A percentile compares a stretch with the other conserved stretches of the same genome.
Evolutionary conservation across 306 rosid species (phyloP).

Genomic region (Cucurbita maxima): DNA sequence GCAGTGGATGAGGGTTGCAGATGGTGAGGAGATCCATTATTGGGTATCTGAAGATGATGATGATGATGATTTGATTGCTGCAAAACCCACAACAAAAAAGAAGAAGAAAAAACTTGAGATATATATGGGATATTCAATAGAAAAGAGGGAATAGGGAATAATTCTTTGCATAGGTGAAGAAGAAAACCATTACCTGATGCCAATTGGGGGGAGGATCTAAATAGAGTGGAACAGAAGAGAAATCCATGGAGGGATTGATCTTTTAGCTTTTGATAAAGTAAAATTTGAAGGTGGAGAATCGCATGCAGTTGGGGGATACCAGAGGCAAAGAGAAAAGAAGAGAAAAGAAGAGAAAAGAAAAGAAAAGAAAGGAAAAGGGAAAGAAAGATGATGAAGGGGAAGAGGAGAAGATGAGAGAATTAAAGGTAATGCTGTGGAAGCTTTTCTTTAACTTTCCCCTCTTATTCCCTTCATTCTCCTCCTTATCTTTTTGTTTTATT

Average conservation of each 20-base stretch:
- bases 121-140: slow-evolving; percentile 9
- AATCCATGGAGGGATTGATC: slow-evolving; percentile 58
- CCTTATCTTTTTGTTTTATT: slow-evolving; percentile 82
- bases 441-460: slow-evolving; percentile 72
- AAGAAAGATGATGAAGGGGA: slow-evolving; percentile 29
- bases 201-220: slow-evolving; percentile 97
- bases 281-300: slow-evolving; percentile 84
- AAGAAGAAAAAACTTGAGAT: neutral
- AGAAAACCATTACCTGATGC: slow-evolving; percentile 69
- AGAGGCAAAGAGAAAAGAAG: slow-evolving; percentile 38
- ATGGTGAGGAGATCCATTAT: slow-evolving; percentile 24
- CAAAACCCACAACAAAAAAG: neutral
- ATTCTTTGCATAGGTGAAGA: neutral
- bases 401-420: slow-evolving; percentile 11
- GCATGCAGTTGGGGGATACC: slow-evolving; percentile 71
- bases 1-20: neutral
- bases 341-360: slow-evolving; percentile 40
- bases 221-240: slow-evolving; percentile 90
- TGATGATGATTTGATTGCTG: slow-evolving; percentile 26
- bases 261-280: slow-evolving; percentile 66
- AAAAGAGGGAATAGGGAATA: slow-evolving; percentile 7
- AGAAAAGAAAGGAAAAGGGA: slow-evolving; percentile 20
- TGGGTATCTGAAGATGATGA: slow-evolving; percentile 7
- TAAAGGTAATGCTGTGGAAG: slow-evolving; percentile 14
- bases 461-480: slow-evolving; percentile 47